Percentiles rank a stretch among this genome's conserved stretches.
Conservation (phyloP, 176 grass and related monocot genomes). For the Hyparrhenia diplandra region DNA sequence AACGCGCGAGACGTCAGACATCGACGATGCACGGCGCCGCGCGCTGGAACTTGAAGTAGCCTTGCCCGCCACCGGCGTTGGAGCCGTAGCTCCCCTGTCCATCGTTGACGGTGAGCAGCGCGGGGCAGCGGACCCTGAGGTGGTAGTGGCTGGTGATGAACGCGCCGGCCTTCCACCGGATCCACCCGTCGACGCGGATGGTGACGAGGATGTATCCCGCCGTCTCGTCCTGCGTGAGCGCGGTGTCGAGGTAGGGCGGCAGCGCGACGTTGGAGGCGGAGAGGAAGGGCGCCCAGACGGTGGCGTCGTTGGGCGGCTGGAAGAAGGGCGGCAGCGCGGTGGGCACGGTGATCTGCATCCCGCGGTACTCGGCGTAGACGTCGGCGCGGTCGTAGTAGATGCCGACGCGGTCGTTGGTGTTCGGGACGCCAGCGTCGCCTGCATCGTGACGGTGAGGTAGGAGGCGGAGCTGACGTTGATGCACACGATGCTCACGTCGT, state of each 20-base stretch:
- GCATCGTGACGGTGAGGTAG: constrained; percentile 49
- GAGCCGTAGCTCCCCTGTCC: constrained; percentile 29
- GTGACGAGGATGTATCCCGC: constrained; percentile 64
- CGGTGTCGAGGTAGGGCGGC: constrained; percentile 24
- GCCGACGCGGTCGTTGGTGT: constrained; percentile 60
- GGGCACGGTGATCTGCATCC: constrained; percentile 50
- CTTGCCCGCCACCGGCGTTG: constrained; percentile 31
- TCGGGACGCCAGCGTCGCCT: constrained; percentile 51
- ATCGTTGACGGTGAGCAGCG: constrained; percentile 51
- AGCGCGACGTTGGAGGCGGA: constrained; percentile 45
- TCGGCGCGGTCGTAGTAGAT: constrained; percentile 77
- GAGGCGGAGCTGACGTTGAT: constrained; percentile 50
- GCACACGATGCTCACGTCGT: constrained; percentile 49
- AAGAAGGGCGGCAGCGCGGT: constrained; percentile 51
- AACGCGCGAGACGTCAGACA: constrained; percentile 23
- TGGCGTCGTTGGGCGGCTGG: constrained; percentile 56
- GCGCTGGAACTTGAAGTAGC: constrained; percentile 53
- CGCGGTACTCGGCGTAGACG: constrained; percentile 58
- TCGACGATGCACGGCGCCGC: constrained; percentile 49
- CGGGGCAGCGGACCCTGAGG: constrained; percentile 64
- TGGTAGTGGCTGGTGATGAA: constrained; percentile 54
- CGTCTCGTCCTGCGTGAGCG: constrained; percentile 49
- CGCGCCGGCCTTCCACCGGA: constrained; percentile 57
- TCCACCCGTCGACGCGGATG: constrained; percentile 43
- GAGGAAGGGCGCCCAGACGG: constrained; percentile 68